These are phyloP conservation scores for Tylopilus sp. DNA, from an alignment of 768 basidiomycete genomes.

Conservation along the genomic window DNA sequence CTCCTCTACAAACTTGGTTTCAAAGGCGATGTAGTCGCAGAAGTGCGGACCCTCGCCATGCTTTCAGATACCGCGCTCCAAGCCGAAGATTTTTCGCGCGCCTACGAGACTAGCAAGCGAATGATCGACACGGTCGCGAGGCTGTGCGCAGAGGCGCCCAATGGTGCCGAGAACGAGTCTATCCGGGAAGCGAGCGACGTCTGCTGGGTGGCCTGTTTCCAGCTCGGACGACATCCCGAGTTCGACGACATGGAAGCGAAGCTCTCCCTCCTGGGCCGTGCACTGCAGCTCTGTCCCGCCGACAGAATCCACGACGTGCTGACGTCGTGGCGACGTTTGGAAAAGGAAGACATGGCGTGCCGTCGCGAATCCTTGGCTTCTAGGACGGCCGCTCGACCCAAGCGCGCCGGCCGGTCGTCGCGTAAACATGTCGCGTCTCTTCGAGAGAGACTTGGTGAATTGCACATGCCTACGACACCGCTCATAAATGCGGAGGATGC, in stretches of 20 bases:
- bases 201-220: conserved; percentile 88
- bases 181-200: conserved; percentile 68
- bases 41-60: conserved; percentile 86
- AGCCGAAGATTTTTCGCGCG: conserved; percentile 72
- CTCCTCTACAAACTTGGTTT: conserved; percentile 87
- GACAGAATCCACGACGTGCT: conserved; percentile 80
- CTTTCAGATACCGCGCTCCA: conserved; percentile 84
- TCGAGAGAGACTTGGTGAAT: conserved; percentile 56
- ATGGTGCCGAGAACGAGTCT: conserved; percentile 35
- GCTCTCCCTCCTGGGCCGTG: conserved; percentile 69
- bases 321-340: conserved; percentile 68
- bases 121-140: conserved; percentile 66
- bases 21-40: conserved; percentile 64
- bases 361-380: conserved; percentile 43
- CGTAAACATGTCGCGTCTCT: conserved; percentile 49
- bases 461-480: conserved; percentile 68
- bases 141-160: conserved; percentile 37
- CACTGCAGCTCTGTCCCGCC: conserved; percentile 82
- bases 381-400: conserved; percentile 17
- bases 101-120: conserved; percentile 64
- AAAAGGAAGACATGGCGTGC: conserved; percentile 56
- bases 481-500: conserved; percentile 73
- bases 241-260: conserved; percentile 67
- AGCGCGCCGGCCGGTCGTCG: conserved; percentile 19
- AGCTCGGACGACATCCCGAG: conserved; percentile 80